Evolutionary conservation across 257 asterid genomes (phyloP), one percentile per base, ranked within the genome.

Genomic region (Ehretia macrophylla): DNA sequence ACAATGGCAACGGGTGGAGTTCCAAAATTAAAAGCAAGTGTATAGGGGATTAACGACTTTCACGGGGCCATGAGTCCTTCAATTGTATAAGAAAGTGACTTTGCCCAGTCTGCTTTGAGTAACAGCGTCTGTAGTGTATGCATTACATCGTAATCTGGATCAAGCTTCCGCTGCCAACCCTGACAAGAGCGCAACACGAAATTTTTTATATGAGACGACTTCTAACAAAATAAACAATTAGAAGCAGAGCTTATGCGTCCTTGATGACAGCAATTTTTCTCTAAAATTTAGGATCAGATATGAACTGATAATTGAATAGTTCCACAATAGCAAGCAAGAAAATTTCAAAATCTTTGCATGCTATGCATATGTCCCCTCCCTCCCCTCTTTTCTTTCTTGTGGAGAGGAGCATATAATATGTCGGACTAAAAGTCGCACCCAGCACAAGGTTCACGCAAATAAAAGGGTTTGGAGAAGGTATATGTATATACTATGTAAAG

Each of bases 121-220:
- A 68, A 20, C 63, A 68, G 37, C 5, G 63, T 55, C 53, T 62
- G 68, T 20, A 68, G 21, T 11, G 59, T 68, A 18, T 61, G 58
- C 73, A 61, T 60, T 32, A 68, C 48, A 61, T 68, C 68, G 39
- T 67, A 68, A 17, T 54, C 64, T 16, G 68, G 73, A 68, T 68
- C 73, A 46, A 68, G 73, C 44, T 68, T 68, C 63, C 68, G 17
- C 38, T 68, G 68, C 68, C 73, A 68, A 17, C 73, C 73, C 73
- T 68, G 14, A 8, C 17, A 19, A 60, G 38, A 32, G 42, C 45
- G 13, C 32, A 38, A 55, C 12, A 51, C 51, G 51, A 47, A 55
- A 42, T 42, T 42, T 38, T 8, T 44, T 8, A 18, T 12, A 23
- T 40, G 23, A 54, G 2, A 0, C 52, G 35, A 51, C 42, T 49